Evolutionary conservation across 805 yeast species (phyloP), one percentile per base, ranked within the genome.

Genomic region (Danielia reshetovae): DNA sequence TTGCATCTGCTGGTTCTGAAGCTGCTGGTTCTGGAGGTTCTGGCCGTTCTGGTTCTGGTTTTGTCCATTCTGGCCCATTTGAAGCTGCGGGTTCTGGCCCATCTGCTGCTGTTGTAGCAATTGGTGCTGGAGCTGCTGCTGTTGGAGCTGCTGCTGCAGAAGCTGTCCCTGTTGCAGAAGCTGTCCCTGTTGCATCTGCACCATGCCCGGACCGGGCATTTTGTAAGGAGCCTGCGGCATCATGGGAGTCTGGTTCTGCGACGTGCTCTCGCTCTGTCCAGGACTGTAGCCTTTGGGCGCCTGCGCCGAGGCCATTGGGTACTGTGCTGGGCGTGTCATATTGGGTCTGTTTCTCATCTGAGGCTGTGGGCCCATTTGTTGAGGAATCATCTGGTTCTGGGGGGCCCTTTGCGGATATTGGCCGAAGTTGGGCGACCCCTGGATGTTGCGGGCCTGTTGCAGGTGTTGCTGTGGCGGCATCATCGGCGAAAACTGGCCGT

Each of bases 391-490:
- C 12, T n/a, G 24, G 16, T 22, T 18, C 24, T 28, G 30, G 15
- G 15, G 24, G 24, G 22, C 16, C 21, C 12, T 19, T 7, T 8
- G 17, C 22, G 9, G 18, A 14, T 21, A 17, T 17, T 10, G 17
- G 4, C 18, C 11, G 18, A 19, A 14, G 24, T 10, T 29, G 30
- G 39, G 32, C 25, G 49, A 28, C 25, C 56, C 53, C 27, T 41
- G 50, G 35, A 32, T 39, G 38, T 43, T 57, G 6, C 48, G 51
- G 5, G 50, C 45, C 21, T 14, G 29, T 13, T 21, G 22, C 21
- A 4, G 24, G 16, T 24, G 26, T 33, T 15, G 24, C 15, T 36
- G 16, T 33, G 29, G 24, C 29, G 40, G 7, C 46, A 32, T 37
- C 43, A 5, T 55, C 16, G 9, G 28, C 17, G 5, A 5, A 7